Conservation (phyloP, 148 eudicot genomes). For the Amaranthus hypochondriacus region DNA sequence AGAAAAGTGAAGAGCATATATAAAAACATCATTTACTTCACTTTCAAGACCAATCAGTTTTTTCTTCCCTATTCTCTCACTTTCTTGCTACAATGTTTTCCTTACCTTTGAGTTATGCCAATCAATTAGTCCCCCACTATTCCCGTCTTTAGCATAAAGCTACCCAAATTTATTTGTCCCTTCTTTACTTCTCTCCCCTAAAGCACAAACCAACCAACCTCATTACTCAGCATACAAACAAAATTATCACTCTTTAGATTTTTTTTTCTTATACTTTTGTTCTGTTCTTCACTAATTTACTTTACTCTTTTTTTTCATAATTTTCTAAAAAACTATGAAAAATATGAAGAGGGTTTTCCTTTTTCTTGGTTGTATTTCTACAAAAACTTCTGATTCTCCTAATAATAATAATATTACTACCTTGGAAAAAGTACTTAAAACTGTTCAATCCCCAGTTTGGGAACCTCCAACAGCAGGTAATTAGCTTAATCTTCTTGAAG, state of each 20-base stretch:
- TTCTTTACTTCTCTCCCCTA: neutral
- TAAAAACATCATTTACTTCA: too few species aligned
- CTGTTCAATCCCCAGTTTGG: constrained; percentile 24
- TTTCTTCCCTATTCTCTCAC: neutral
- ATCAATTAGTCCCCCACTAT: constrained; percentile 22
- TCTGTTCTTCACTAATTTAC: neutral
- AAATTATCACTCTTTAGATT: neutral
- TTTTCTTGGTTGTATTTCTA: constrained; percentile 30
- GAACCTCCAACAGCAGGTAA: constrained; percentile 16
- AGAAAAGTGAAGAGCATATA: too few species aligned
- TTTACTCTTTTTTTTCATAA: neutral
- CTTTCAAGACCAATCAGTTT: too few species aligned
- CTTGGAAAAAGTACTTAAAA: constrained; percentile 12
- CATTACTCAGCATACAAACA: constrained; percentile 23
- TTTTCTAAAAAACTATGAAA: constrained; percentile 7
- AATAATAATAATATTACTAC: neutral
- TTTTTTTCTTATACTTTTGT: neutral
- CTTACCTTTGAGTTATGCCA: constrained; percentile 26
- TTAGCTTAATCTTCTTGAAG: neutral
- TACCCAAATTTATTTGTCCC: constrained; percentile 20
- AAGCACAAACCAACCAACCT: constrained; percentile 28
- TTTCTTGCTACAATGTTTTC: neutral
- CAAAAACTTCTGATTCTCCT: constrained; percentile 10
- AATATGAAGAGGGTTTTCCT: constrained; percentile 26
- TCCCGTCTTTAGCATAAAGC: constrained; percentile 33